Evolutionary conservation across 139 green algal species (phyloP).

Genomic region (Chlorella sp.): DNA sequence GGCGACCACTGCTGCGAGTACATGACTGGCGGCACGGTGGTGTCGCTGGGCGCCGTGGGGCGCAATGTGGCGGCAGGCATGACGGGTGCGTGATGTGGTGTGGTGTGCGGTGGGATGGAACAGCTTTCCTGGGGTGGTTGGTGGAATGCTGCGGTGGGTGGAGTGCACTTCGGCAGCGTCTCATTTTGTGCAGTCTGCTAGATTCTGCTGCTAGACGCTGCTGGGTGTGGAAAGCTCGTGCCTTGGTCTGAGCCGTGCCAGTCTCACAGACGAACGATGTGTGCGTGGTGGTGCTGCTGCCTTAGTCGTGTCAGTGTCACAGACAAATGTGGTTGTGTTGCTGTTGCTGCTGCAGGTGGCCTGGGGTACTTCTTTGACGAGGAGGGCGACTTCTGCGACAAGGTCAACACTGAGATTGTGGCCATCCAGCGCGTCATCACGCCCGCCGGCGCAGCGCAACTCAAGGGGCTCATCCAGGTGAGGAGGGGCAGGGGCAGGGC

Average conservation of each 20-base stretch:
- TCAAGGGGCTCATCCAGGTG: slow-evolving; percentile 66
- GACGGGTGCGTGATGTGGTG: slow-evolving; percentile 47
- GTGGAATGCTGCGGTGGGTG: neutral
- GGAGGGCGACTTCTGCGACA: slow-evolving; percentile 82
- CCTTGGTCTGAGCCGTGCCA: no score
- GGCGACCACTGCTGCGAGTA: slow-evolving; percentile 98
- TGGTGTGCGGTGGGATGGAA: neutral
- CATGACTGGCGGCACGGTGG: slow-evolving; percentile 25
- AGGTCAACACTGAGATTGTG: slow-evolving; percentile 98
- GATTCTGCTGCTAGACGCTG: neutral
- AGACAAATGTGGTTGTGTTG: neutral
- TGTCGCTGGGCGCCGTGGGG: slow-evolving; percentile 69
- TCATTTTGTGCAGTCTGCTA: neutral
- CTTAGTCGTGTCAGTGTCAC: no score
- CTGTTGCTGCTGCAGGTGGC: slow-evolving; percentile 49
- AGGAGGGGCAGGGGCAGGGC: no score
- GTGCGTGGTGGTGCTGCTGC: no score
- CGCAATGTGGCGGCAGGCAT: slow-evolving; percentile 97
- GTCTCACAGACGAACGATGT: no score
- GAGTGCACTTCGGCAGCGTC: neutral
- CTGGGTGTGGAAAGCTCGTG: no score
- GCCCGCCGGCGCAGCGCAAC: slow-evolving; percentile 76
- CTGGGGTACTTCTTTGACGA: slow-evolving; percentile 97
- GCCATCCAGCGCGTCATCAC: slow-evolving; percentile 85
- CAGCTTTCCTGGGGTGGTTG: no score